These are phyloP conservation scores for Ustilago vetiveriae DNA, from an alignment of 1,284 basidiomycete species.

Conservation along the genomic window DNA sequence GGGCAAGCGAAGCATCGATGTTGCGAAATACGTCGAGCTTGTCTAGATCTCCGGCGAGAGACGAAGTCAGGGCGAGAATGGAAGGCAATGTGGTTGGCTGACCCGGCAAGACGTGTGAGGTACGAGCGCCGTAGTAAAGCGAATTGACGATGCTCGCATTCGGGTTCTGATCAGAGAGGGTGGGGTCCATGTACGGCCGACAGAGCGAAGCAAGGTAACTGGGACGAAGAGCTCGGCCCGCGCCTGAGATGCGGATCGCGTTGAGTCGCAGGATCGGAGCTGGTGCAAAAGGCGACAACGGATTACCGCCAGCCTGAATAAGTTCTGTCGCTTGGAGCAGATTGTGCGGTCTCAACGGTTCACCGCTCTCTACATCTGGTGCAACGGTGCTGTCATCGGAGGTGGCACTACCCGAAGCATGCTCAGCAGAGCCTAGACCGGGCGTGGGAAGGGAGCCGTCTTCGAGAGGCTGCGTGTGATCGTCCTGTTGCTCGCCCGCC, in stretches of 20 bases:
- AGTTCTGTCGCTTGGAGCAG: slow-evolving; percentile 49
- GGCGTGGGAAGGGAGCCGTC: slow-evolving; percentile 19
- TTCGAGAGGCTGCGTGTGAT: slow-evolving; percentile 19
- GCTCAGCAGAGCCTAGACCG: slow-evolving; percentile 13
- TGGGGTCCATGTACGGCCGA: slow-evolving; percentile 72
- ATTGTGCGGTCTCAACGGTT: slow-evolving; percentile 41
- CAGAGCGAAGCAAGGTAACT: slow-evolving; percentile 83
- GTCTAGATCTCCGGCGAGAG: slow-evolving; percentile 75
- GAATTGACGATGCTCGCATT: slow-evolving; percentile 44
- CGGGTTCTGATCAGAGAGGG: slow-evolving; percentile 34
- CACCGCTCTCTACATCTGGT: not conserved
- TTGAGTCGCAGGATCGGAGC: slow-evolving; percentile 70
- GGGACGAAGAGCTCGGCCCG: slow-evolving; percentile 75
- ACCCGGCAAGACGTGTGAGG: slow-evolving; percentile 50
- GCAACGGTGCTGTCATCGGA: not conserved
- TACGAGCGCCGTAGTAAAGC: slow-evolving; percentile 64
- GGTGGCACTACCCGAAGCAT: not conserved
- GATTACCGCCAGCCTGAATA: slow-evolving; percentile 22
- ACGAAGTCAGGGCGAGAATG: slow-evolving; percentile 76
- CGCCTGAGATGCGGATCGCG: slow-evolving; percentile 82
- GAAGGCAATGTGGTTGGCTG: slow-evolving; percentile 55
- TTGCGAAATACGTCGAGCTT: slow-evolving; percentile 80
- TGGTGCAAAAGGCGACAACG: slow-evolving; percentile 24
- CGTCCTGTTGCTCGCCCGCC: not conserved
- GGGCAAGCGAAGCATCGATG: slow-evolving; percentile 79